Evolutionary conservation across 768 basidiomycete genomes (phyloP).

Genomic region (Gyrodon lividus): DNA sequence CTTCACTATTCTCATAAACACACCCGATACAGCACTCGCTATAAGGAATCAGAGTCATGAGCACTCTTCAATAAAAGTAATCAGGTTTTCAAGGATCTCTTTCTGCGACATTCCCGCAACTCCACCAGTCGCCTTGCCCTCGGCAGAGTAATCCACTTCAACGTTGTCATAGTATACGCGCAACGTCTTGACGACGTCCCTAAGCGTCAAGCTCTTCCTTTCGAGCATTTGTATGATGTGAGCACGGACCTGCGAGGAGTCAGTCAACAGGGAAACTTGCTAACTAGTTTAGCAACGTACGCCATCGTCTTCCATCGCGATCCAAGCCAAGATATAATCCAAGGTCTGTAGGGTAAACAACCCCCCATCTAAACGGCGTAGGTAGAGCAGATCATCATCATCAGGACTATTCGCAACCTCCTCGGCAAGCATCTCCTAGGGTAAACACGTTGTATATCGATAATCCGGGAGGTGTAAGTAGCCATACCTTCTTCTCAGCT

Average conservation of each 20-base stretch:
- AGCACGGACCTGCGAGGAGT: constrained; percentile 60
- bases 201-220: constrained; percentile 67
- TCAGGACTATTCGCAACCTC: constrained; percentile 58
- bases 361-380: constrained; percentile 85
- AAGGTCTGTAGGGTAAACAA: constrained; percentile 86
- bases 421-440: constrained; percentile 53
- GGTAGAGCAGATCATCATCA: constrained; percentile 76
- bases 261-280: neutral
- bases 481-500: constrained; percentile 59
- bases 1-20: constrained; percentile 9
- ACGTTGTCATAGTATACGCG: constrained; percentile 73
- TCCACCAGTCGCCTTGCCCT: constrained; percentile 23
- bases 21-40: constrained; percentile 5
- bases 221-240: constrained; percentile 77
- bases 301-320: constrained; percentile 97
- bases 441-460: neutral
- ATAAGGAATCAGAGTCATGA: constrained; percentile 14
- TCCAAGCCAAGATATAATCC: constrained; percentile 94
- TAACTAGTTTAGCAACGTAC: constrained; percentile 44
- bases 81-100: constrained; percentile 67
- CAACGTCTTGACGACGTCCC: constrained; percentile 71
- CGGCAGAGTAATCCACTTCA: constrained; percentile 45
- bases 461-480: neutral
- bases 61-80: constrained; percentile 52
- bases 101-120: constrained; percentile 53